Evolutionary conservation across 768 basidiomycete species (phyloP).

Genomic region (Suillus fuscotomentosus): DNA sequence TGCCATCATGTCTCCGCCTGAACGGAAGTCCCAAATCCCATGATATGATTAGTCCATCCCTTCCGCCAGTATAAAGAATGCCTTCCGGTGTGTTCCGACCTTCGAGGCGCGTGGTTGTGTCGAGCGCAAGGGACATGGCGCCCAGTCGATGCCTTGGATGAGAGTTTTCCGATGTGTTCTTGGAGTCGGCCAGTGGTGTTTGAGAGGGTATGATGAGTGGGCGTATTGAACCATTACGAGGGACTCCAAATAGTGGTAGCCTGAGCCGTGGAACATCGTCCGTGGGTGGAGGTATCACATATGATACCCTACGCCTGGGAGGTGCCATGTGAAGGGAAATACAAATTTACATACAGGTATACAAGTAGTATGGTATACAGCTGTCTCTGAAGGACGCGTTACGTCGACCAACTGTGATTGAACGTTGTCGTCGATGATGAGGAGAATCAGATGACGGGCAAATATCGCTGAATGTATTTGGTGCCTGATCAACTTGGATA

Average conservation of each 20-base stretch:
- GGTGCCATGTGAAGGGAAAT: constrained; percentile 35
- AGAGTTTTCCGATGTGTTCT: constrained; percentile 15
- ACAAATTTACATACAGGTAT: constrained; percentile 22
- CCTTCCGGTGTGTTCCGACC: constrained; percentile 72
- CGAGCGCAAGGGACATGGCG: constrained; percentile 83
- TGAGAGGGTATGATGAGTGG: constrained; percentile 60
- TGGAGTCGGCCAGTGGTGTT: constrained; percentile 18
- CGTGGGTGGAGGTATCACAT: constrained; percentile 76
- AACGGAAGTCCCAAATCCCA: constrained; percentile 82
- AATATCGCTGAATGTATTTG: constrained; percentile 1
- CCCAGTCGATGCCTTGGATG: constrained; percentile 88
- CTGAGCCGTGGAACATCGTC: constrained; percentile 62
- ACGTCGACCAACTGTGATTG: not conserved
- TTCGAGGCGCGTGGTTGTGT: constrained; percentile 75
- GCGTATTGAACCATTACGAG: constrained; percentile 63
- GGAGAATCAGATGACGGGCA: not conserved
- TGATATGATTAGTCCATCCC: constrained; percentile 84
- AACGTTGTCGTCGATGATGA: not conserved
- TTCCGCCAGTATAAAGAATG: constrained; percentile 85
- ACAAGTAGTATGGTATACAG: not conserved
- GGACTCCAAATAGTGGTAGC: constrained; percentile 64
- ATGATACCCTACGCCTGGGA: constrained; percentile 73
- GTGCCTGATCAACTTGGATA: not conserved
- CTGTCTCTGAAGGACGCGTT: not conserved
- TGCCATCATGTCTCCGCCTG: constrained; percentile 38